Conservation (phyloP, 2,329 filamentous ascomycete species). For the Cercospora sesami region DNA sequence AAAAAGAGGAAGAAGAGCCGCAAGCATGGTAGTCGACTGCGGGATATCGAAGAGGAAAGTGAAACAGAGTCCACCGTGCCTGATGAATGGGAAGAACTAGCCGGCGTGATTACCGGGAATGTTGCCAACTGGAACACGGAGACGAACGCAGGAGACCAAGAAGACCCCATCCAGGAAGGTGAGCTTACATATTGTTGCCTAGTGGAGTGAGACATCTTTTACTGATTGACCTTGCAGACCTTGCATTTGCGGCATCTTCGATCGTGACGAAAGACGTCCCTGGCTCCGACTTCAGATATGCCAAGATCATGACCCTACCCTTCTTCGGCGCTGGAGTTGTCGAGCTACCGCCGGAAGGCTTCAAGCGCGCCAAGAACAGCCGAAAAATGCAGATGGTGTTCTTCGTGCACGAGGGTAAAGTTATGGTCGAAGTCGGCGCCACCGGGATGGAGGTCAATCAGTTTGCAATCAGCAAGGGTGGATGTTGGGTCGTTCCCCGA, state of each 20-base stretch:
- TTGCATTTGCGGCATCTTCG: slow-evolving; percentile 60
- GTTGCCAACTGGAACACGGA: slow-evolving; percentile 58
- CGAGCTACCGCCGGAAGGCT: slow-evolving; percentile 77
- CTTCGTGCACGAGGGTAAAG: slow-evolving; percentile 81
- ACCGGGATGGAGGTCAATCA: slow-evolving; percentile 56
- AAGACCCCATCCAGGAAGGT: slow-evolving; percentile 47
- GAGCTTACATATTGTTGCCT: slow-evolving; percentile 22
- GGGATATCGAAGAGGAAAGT: slow-evolving; percentile 41
- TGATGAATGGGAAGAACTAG: slow-evolving; percentile 71
- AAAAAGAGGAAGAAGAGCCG: slow-evolving; percentile 39
- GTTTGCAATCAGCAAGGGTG: slow-evolving; percentile 83
- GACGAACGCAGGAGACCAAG: slow-evolving; percentile 33
- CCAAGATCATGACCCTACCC: slow-evolving; percentile 77
- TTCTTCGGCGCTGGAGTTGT: slow-evolving; percentile 92
- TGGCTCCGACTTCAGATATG: slow-evolving; percentile 76
- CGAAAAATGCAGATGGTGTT: slow-evolving; percentile 97
- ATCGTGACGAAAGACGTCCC: slow-evolving; percentile 60
- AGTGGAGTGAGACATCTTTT: slow-evolving; percentile 8
- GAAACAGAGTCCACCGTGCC: slow-evolving; percentile 56
- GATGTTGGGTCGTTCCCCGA: slow-evolving; percentile 91
- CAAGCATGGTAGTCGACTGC: slow-evolving; percentile 38
- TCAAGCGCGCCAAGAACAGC: slow-evolving; percentile 88
- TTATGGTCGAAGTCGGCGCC: slow-evolving; percentile 69
- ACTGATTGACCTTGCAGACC: slow-evolving; percentile 46
- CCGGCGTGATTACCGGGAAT: slow-evolving; percentile 63